Base-by-base conservation (phyloP, 495 filamentous ascomycete genomes). In the Jackrogersella multiformis region DNA sequence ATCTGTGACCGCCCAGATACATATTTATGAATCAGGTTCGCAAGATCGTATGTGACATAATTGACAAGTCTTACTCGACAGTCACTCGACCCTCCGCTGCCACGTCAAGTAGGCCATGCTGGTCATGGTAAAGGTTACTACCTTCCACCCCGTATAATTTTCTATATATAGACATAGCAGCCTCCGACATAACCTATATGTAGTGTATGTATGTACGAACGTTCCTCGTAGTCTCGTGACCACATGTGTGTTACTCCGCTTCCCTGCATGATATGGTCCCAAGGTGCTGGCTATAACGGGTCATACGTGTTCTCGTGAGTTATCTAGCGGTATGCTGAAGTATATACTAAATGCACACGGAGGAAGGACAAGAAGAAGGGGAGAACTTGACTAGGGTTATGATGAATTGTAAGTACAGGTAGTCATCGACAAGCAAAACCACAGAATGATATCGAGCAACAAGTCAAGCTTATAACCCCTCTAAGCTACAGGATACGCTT, bases 401-500 rank as follows among this genome's bases (percentile, higher is more conserved):
- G n/a, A n/a, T n/a, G n/a, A n/a, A n/a, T n/a, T n/a, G n/a, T n/a
- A n/a, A n/a, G n/a, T n/a, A n/a, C n/a, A n/a, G n/a, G n/a, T n/a
- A n/a, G n/a, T n/a, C n/a, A n/a, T n/a, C n/a, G n/a, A n/a, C n/a
- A n/a, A n/a, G n/a, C n/a, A n/a, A n/a, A n/a, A 30, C 26, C 26
- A 30, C 26, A 7, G 4, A 30, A 30, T 7, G 7, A 30, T 4
- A 30, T 30, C 26, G n/a, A n/a, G n/a, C n/a, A n/a, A n/a, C n/a
- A n/a, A n/a, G n/a, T n/a, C n/a, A 30, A 30, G 26, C 26, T 30
- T 12, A 18, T 39, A 7, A 6, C 39, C 16, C 21, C 23, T 28
- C 9, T 60, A 13, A 34, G 1, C 20, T 38, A 66, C 4, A 60
- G 26, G 36, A 55, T 24, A 9, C 24, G 21, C 23, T 12, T 59